phyloP scores from a whole-genome alignment of 1,139 yeast species.

The Suhomyces bolitotheri region DNA sequence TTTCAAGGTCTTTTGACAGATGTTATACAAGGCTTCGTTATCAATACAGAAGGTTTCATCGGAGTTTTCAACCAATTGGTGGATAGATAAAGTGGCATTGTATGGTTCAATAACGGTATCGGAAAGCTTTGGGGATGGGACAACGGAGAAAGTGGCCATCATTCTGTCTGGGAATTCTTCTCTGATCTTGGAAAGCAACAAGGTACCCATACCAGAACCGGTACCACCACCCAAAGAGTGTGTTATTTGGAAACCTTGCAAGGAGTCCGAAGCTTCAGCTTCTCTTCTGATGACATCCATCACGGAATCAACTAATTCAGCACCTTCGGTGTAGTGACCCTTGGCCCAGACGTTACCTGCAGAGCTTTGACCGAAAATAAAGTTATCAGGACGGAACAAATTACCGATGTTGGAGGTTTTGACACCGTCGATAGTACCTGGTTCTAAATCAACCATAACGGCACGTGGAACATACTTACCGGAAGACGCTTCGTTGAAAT shows the following conservation, averaged over 20 bases:
- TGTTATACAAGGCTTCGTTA: conserved; percentile 87
- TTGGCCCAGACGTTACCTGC: conserved; percentile 98
- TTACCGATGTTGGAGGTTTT: conserved; percentile 75
- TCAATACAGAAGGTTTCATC: conserved; percentile 95
- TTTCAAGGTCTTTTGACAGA: conserved; percentile 82
- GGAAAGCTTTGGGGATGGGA: conserved; percentile 87
- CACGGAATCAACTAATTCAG: conserved; percentile 86
- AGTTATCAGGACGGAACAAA: conserved; percentile 88
- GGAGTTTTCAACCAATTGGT: conserved; percentile 85
- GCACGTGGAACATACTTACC: conserved; percentile 94
- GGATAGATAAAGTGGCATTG: conserved; percentile 89
- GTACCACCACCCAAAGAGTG: conserved; percentile 97
- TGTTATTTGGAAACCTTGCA: conserved; percentile 92
- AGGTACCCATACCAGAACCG: conserved; percentile 83
- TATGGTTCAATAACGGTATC: conserved; percentile 95
- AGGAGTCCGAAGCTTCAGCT: conserved; percentile 88
- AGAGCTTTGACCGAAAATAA: conserved; percentile 83
- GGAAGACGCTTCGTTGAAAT: conserved; percentile 62
- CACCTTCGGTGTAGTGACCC: conserved; percentile 96
- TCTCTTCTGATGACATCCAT: conserved; percentile 89
- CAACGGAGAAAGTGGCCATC: conserved; percentile 94
- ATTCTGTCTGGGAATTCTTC: conserved; percentile 68
- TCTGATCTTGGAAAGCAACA: conserved; percentile 31
- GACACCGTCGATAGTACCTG: conserved; percentile 87
- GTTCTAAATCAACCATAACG: conserved; percentile 88